Conservation (phyloP, 2,329 filamentous ascomycete genomes). For the Knoxdaviesia proteae region DNA sequence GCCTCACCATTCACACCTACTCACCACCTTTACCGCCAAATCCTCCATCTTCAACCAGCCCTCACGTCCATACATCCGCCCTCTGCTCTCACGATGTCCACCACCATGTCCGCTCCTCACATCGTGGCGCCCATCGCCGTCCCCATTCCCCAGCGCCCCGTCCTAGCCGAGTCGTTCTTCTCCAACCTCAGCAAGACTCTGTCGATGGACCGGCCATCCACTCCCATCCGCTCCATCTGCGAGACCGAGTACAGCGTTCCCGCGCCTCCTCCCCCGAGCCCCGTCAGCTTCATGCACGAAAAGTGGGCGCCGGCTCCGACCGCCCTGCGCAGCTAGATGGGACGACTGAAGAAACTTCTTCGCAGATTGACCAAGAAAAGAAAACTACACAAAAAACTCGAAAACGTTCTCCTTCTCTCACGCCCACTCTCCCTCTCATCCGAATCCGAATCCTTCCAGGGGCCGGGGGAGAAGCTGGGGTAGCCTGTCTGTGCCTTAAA, state of each 20-base stretch:
- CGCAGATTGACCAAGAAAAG: too few species aligned
- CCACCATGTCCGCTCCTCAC: conserved; percentile 5
- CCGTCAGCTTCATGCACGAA: conserved; percentile 37
- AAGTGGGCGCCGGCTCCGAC: background rate
- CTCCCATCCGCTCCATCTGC: conserved; percentile 28
- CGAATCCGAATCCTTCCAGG: too few species aligned
- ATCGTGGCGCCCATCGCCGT: conserved; percentile 23
- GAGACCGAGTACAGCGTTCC: conserved; percentile 42
- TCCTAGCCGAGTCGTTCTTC: conserved; percentile 28
- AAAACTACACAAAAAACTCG: too few species aligned
- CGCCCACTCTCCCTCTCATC: too few species aligned
- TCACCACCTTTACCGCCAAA: conserved; percentile 14
- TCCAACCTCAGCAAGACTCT: conserved; percentile 31
- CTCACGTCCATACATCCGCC: too few species aligned
- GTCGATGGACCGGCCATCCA: conserved; percentile 17
- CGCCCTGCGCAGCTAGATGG: background rate
- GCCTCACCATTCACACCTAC: background rate
- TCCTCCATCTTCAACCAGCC: conserved; percentile 1
- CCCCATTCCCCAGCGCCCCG: conserved; percentile 22
- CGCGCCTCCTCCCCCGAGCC: conserved; percentile 43
- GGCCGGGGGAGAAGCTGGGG: too few species aligned
- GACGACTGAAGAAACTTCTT: too few species aligned
- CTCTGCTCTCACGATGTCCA: too few species aligned
- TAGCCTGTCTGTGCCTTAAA: too few species aligned
- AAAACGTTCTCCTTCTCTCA: too few species aligned